Evolutionary conservation across 2,329 filamentous ascomycete genomes (phyloP).

Genomic region (Dryadomyces sulphureus): DNA sequence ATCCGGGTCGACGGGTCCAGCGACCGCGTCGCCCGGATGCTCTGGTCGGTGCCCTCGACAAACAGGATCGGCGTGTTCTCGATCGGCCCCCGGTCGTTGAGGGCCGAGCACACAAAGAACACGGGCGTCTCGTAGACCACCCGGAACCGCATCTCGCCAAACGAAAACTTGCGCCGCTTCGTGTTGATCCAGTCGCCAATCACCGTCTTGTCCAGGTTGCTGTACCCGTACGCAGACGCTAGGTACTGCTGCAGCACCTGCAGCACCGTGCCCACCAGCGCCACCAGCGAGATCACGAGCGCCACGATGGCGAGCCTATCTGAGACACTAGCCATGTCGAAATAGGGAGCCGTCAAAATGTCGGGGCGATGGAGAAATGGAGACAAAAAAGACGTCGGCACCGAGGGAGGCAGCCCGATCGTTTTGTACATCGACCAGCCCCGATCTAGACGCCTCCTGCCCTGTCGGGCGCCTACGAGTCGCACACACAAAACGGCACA

Average conservation of each 20-base stretch:
- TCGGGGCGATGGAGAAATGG: neutral
- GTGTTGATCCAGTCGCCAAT: slow-evolving; percentile 30
- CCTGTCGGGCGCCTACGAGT: too few species aligned
- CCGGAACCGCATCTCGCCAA: slow-evolving; percentile 31
- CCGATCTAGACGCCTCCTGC: too few species aligned
- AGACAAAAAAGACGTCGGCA: too few species aligned
- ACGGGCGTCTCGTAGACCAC: slow-evolving; percentile 34
- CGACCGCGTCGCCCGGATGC: slow-evolving; percentile 10
- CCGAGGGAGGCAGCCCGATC: too few species aligned
- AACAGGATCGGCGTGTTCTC: slow-evolving; percentile 17
- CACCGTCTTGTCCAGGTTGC: slow-evolving; percentile 30
- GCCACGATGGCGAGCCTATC: slow-evolving; percentile 24
- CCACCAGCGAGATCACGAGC: slow-evolving; percentile 31
- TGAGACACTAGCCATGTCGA: neutral
- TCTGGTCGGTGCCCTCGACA: slow-evolving; percentile 23
- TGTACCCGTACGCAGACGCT: slow-evolving; percentile 32
- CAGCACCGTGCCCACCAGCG: slow-evolving; percentile 27
- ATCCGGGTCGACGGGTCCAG: neutral
- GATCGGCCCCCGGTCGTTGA: slow-evolving; percentile 22
- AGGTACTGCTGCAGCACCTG: slow-evolving; percentile 36
- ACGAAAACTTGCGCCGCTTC: slow-evolving; percentile 24
- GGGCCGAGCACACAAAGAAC: slow-evolving; percentile 31
- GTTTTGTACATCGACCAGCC: too few species aligned
- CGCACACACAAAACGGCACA: too few species aligned
- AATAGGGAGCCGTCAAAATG: too few species aligned